Evolutionary conservation across 192 early-diverging fungal species (phyloP), one percentile per base, ranked within the genome.

Genomic region (Funneliformis mosseae): DNA sequence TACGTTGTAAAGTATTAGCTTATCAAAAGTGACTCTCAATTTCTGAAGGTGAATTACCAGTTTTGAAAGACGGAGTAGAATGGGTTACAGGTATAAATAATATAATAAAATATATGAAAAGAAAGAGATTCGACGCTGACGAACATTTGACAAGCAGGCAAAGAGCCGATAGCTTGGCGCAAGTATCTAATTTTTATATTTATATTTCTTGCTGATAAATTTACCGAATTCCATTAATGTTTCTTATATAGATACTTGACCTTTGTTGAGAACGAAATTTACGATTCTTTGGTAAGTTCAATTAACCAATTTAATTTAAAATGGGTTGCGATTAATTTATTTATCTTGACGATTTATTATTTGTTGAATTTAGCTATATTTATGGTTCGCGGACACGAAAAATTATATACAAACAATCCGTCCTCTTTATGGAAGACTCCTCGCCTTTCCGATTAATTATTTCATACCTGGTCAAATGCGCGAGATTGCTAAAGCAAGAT

Each of bases 321-420:
- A 21, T 50, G 27, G 23, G 3, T 12, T 33, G 39, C 33, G 5
- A 55, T 62, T 66, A 62, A 43, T 25, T 42, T 21, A 71, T 25
- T 48, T 38, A 46, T 11, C 12, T 71, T 43, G 12, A 28, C 39
- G 39, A 39, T 43, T 38, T 5, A 16, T 46, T 74, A 73, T 62
- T 33, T 33, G 3, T 33, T 33, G 0, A 62, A 14, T 39, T 85
- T 72, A 86, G 88, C 83, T 97, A 28, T 96, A 92, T 76, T 93
- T 89, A 45, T 95, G 93, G 92, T 98, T 93, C 75, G 81, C 94
- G 8, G 96, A 96, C 63, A 81, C 89, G 6, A 91, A 94, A 39
- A 97, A 98, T 84, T 96, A 93, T 88, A 83, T 86, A 33, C 89
- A 93, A 21, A 85, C 84, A 16, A 95, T 93, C 43, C 89, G 94